Percentiles rank a stretch among this genome's conserved stretches.
Conservation (phyloP, 148 eudicot genomes). For the Fagopyrum homotropicum region DNA sequence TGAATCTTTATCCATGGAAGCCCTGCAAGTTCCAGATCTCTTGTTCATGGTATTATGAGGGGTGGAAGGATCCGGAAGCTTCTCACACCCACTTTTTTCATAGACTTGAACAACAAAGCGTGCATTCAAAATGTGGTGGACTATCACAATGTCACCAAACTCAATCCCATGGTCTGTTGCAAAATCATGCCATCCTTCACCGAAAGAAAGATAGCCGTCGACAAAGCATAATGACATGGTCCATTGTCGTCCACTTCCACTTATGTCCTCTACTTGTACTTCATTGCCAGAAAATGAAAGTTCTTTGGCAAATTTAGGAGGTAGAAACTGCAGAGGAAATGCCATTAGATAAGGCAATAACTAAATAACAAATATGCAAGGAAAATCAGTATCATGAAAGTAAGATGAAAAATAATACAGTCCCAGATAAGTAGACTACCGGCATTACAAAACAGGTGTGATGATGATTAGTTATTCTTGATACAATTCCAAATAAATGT, state of each 20-base stretch:
- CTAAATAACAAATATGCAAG: neutral
- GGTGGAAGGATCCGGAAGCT: slow-evolving; percentile 11
- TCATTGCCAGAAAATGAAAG: slow-evolving; percentile 24
- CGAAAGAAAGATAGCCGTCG: slow-evolving; percentile 36
- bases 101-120: slow-evolving; percentile 45
- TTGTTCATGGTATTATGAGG: slow-evolving; percentile 15
- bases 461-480: neutral
- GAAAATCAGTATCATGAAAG: neutral
- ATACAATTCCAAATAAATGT: neutral
- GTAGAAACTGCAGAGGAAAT: slow-evolving; percentile 48
- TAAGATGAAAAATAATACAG: neutral
- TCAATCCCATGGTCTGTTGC: slow-evolving; percentile 32
- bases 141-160: slow-evolving; percentile 39
- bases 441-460: neutral
- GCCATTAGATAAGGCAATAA: neutral
- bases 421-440: neutral
- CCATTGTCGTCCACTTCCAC: slow-evolving; percentile 37
- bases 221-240: slow-evolving; percentile 20
- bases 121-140: slow-evolving; percentile 23
- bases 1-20: slow-evolving; percentile 11
- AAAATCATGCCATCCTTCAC: slow-evolving; percentile 54
- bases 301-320: slow-evolving; percentile 33
- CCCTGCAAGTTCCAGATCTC: slow-evolving; percentile 17
- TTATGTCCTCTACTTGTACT: slow-evolving; percentile 37
- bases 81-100: slow-evolving; percentile 47